Evolutionary conservation across 345 rosid genomes (phyloP).

Genomic region (Anastatica hierochuntica): DNA sequence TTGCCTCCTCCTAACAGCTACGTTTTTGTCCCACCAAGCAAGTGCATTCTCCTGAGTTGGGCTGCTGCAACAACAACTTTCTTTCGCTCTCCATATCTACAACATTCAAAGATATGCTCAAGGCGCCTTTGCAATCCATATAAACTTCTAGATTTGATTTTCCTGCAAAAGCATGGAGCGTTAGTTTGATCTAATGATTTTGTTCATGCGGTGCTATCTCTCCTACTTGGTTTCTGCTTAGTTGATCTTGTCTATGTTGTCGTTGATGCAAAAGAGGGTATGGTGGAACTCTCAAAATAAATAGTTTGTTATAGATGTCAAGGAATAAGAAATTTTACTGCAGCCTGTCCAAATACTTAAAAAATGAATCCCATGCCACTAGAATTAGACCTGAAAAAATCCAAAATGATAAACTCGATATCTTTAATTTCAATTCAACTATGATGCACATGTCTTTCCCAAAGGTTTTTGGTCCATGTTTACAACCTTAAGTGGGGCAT

Average conservation of each 20-base stretch:
- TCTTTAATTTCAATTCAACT: no score
- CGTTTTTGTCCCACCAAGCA: not conserved
- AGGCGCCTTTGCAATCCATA: not conserved
- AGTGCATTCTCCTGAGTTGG: not conserved
- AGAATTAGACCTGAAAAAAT: no score
- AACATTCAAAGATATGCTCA: not conserved
- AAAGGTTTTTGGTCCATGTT: no score
- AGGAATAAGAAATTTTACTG: no score
- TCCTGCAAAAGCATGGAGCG: not conserved
- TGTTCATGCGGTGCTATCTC: not conserved
- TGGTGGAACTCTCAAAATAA: no score
- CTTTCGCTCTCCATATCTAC: not conserved
- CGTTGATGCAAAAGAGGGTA: not conserved
- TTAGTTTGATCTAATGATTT: not conserved
- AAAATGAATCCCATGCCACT: no score
- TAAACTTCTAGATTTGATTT: no score
- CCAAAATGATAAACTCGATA: no score
- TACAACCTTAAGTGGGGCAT: no score
- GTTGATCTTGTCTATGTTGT: not conserved
- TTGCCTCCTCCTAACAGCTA: not conserved
- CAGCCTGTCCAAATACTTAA: no score
- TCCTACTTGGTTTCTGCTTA: not conserved
- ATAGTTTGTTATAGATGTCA: no score
- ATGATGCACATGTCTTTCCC: no score
- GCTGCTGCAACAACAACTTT: not conserved